Percentiles rank a stretch among this genome's conserved stretches.
These are phyloP conservation scores for Capsella bursapastoris DNA, from an alignment of 345 rosid species.

Conservation along the genomic window DNA sequence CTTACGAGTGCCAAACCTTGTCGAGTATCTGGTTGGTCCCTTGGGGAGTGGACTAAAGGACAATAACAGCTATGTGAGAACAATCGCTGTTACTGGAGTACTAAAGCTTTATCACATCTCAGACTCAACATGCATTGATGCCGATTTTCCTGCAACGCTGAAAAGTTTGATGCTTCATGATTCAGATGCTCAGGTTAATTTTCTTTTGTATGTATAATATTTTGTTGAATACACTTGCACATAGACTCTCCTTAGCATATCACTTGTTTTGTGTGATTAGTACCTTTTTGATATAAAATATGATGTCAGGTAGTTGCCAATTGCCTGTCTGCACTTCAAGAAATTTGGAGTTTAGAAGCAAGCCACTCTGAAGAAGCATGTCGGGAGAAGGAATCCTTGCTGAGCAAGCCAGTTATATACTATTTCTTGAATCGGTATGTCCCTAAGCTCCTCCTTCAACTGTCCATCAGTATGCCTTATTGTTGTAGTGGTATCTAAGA, in stretches of 20 bases:
- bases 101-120: constrained; percentile 94
- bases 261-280: constrained; percentile 15
- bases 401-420: constrained; percentile 81
- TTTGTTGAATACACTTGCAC: neutral
- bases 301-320: constrained; percentile 80
- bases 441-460: constrained; percentile 11
- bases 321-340: constrained; percentile 91
- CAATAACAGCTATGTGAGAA: constrained; percentile 83
- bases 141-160: constrained; percentile 77
- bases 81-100: constrained; percentile 85
- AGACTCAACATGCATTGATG: constrained; percentile 77
- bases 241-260: neutral
- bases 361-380: constrained; percentile 87
- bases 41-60: constrained; percentile 85
- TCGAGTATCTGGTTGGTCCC: constrained; percentile 98
- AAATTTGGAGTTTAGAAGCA: constrained; percentile 91
- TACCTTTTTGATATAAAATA: constrained; percentile 20
- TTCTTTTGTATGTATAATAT: constrained; percentile 17
- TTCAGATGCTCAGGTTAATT: constrained; percentile 77
- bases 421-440: constrained; percentile 79
- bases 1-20: constrained; percentile 81
- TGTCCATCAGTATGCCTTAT: constrained; percentile 19
- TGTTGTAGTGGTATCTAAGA: constrained; percentile 12
- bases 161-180: constrained; percentile 92
- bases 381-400: constrained; percentile 76